Percentiles rank a stretch among this genome's conserved stretches.
Conservation (phyloP, 2,329 filamentous ascomycete genomes). For the Neofusicoccum laricinum region DNA sequence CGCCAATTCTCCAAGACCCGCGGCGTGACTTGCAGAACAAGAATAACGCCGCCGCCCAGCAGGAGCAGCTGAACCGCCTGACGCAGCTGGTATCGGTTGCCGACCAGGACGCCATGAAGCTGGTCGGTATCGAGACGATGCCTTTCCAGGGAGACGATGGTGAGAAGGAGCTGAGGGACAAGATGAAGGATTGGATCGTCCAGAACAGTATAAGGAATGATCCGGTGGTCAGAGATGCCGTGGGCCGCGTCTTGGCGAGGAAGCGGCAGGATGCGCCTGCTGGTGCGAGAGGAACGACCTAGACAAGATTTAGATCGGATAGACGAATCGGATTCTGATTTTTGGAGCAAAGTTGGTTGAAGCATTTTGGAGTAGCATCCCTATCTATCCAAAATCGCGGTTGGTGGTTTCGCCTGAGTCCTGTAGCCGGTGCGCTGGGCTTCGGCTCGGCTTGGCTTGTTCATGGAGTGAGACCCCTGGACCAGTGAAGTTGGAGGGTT, state of each 20-base stretch:
- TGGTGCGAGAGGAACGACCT: slow-evolving; percentile 47
- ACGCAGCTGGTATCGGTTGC: slow-evolving; percentile 58
- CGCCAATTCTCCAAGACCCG: slow-evolving; percentile 35
- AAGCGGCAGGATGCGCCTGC: slow-evolving; percentile 61
- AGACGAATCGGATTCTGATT: background rate
- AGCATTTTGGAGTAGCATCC: too few relatives aligned
- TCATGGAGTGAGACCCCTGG: too few relatives aligned
- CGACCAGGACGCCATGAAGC: slow-evolving; percentile 65
- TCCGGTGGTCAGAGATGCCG: slow-evolving; percentile 76
- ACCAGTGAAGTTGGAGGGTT: too few relatives aligned
- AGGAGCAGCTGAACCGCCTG: slow-evolving; percentile 66
- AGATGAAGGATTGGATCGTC: slow-evolving; percentile 82
- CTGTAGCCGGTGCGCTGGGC: too few relatives aligned
- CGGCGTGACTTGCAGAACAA: background rate
- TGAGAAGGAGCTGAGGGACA: slow-evolving; percentile 62
- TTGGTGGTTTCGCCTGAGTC: too few relatives aligned
- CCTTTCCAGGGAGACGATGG: slow-evolving; percentile 75
- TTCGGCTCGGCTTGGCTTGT: too few relatives aligned
- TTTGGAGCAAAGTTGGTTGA: slow-evolving; percentile 46
- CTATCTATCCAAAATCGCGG: too few relatives aligned
- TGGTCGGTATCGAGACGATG: slow-evolving; percentile 75
- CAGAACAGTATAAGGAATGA: slow-evolving; percentile 79
- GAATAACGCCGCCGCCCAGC: slow-evolving; percentile 26
- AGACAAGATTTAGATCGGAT: background rate
- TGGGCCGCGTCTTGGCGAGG: slow-evolving; percentile 65